Conservation (phyloP, 176 grass and related monocot species). For the Oryza brachyantha region DNA sequence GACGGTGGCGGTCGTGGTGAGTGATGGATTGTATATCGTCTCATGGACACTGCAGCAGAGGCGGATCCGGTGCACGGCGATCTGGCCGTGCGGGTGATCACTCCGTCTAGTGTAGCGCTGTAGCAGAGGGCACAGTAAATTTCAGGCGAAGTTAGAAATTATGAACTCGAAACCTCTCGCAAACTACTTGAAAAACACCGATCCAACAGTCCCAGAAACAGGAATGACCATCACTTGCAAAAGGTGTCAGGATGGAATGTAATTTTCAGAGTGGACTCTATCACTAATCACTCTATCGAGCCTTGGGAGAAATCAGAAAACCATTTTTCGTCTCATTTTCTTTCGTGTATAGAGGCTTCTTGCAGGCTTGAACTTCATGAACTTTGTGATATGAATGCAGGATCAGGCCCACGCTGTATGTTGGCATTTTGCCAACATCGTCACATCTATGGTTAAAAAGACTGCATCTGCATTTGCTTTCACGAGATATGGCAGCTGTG, state of each 20-base stretch:
- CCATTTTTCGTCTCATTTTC: background rate
- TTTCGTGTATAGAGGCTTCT: background rate
- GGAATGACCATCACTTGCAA: background rate
- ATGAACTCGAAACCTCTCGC: too few relatives aligned
- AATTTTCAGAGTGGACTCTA: background rate
- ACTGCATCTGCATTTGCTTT: too few relatives aligned
- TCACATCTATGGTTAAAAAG: too few relatives aligned
- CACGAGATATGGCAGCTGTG: too few relatives aligned
- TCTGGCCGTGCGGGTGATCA: background rate
- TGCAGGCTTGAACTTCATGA: too few relatives aligned
- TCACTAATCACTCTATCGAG: background rate
- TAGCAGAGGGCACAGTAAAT: background rate
- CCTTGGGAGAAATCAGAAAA: background rate
- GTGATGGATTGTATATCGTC: background rate
- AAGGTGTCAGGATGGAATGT: background rate
- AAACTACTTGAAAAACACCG: background rate
- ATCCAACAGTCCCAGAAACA: background rate
- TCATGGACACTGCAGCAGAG: background rate
- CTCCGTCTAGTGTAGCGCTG: too few relatives aligned
- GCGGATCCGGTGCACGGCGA: constrained; percentile 18
- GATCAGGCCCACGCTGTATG: too few relatives aligned
- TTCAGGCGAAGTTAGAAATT: too few relatives aligned
- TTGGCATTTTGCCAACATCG: too few relatives aligned
- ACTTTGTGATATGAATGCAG: too few relatives aligned
- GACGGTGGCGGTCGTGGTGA: background rate